Conservation (phyloP, 345 rosid species). For the Salix koriyanagi region DNA sequence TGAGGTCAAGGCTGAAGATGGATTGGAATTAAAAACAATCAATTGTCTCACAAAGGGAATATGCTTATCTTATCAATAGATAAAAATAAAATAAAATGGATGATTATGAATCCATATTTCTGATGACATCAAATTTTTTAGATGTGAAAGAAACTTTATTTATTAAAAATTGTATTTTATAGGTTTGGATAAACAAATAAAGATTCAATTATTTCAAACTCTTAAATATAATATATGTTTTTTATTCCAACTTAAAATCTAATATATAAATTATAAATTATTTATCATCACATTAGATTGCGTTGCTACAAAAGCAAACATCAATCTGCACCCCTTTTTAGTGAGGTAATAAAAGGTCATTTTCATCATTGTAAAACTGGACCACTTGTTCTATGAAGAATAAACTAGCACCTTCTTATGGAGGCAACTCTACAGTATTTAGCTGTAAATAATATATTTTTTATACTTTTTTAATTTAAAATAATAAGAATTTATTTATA, state of each 20-base stretch:
- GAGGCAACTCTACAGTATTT: neutral
- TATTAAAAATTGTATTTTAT: no score
- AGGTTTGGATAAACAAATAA: fast-evolving
- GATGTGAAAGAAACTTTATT: no score
- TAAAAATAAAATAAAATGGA: neutral
- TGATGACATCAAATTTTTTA: neutral
- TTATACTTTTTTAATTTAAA: no score
- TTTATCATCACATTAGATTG: neutral
- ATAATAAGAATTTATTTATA: no score
- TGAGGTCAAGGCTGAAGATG: neutral
- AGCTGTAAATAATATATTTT: no score
- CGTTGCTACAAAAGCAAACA: neutral
- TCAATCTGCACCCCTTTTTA: neutral
- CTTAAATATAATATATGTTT: no score
- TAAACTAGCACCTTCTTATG: slow-evolving; percentile 5
- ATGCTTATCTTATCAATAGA: neutral
- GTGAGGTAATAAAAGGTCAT: neutral
- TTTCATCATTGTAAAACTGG: neutral
- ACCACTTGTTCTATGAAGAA: neutral
- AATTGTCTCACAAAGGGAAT: neutral
- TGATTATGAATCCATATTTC: neutral
- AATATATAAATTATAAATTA: no score
- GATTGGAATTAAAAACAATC: neutral
- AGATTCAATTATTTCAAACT: fast-evolving
- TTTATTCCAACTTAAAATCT: no score